Conservation (phyloP, 2,329 filamentous ascomycete genomes). For the Aspergillus bombycis region DNA sequence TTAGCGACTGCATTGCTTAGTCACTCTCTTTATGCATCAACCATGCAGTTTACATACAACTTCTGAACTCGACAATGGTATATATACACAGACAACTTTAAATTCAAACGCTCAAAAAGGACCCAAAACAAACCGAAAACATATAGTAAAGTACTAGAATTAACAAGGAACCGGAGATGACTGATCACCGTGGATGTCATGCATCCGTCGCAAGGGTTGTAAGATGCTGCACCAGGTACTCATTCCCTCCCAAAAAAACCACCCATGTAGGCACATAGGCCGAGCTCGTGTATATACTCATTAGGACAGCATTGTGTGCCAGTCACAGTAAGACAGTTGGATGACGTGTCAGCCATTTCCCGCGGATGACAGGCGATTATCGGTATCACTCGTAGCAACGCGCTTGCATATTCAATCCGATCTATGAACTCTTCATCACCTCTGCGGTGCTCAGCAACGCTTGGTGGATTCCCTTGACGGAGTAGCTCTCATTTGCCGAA, state of each 20-base stretch:
- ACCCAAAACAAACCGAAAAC: not conserved
- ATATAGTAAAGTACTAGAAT: not conserved
- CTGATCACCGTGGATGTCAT: not conserved
- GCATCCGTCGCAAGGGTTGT: not conserved
- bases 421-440: not conserved
- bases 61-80: not conserved
- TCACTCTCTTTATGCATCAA: not conserved
- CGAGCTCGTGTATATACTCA: not conserved
- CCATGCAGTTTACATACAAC: not conserved
- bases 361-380: not conserved
- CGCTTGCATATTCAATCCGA: not conserved
- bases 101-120: not conserved
- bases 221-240: not conserved
- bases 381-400: not conserved
- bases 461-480: not conserved
- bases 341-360: not conserved
- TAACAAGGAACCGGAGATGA: not conserved
- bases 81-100: not conserved
- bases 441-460: not conserved
- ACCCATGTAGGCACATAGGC: not conserved
- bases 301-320: not conserved
- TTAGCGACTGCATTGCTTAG: not conserved
- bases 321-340: not conserved
- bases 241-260: not conserved
- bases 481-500: not conserved